Base-by-base conservation (phyloP, 495 filamentous ascomycete species). In the Aspergillus haitiensis region DNA sequence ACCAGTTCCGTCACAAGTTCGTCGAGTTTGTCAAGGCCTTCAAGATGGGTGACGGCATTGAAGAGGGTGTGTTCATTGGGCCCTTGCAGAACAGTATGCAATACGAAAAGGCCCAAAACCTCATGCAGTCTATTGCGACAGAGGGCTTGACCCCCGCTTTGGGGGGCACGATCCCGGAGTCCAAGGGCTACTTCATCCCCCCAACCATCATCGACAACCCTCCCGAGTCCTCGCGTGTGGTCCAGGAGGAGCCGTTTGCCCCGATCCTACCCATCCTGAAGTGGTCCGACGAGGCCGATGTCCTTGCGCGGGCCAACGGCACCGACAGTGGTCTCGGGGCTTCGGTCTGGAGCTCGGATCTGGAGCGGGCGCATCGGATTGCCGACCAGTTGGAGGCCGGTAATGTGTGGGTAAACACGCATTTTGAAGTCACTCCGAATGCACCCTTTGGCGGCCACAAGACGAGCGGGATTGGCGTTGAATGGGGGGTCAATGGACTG, bases 391-490 rank as follows among this genome's bases (percentile, higher is more conserved):
- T 86, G 21, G 76, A 82, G 67, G 76, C 79, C 0, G 84, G 83
- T 7, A 78, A 70, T 15, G 81, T 86, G 18, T 86, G 77, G 76
- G 80, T 86, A 52, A 85, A 86, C 49, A 57, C 65, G 13, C 70
- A 67, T 32, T 78, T 81, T 67, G 76, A 78, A 52, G 66, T 73
- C 3, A 70, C 67, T 3, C 79, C 79, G 32, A 76, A 74, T 46
- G 81, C 78, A 3, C 80, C 79, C 54, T 89, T 87, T 62, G 78
- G 73, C 15, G 86, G 86, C 34, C 80, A 84, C 67, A 88, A 88
- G 78, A 75, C 84, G 58, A 82, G 78, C 60, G 86, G 86, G 2
- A 82, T 86, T 42, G 85, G 85, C 12, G 81, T 79, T 12, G 85
- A 86, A 68, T 81, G 84, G 70, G 81, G 82, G 10, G 74, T 75